Evolutionary conservation across 495 filamentous ascomycete genomes (phyloP), one percentile per base, ranked within the genome.

Genomic region (Aspergillus bertholletiae): DNA sequence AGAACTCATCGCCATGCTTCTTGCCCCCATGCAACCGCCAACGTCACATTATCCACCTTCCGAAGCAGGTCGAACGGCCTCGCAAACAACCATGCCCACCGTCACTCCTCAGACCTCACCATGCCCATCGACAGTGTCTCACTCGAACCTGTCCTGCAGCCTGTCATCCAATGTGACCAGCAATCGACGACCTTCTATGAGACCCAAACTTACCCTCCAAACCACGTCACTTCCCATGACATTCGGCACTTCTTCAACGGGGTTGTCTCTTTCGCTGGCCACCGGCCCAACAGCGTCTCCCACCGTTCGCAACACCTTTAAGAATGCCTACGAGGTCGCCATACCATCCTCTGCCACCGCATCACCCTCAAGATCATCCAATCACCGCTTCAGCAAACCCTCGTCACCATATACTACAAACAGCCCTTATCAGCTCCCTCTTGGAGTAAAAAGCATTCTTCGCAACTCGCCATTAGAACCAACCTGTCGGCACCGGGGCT

Each of bases 141-240:
- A 60, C 57, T 48, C 61, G 55, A 59, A 62, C 52, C 61, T 63
- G 58, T 24, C 60, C 58, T 64, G 60, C 57, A 58, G 55, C 50
- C 59, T 62, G 23, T 50, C 65, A 47, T 59, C 61, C 13, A 49
- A 51, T 45, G 48, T 63, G 53, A 47, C 76, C 68, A 68, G 71
- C 71, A 56, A 53, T 28, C 60, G 35, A 74, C 65, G 45, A 49
- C 57, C 64, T 69, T 64, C 68, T 54, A 55, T 77, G 74, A 55
- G 86, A 68, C 91, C 91, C 2, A 88, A 88, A 72, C 78, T 96
- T 59, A 88, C 87, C 50, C 81, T 96, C 32, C 88, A 95, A 73
- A 96, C 90, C 46, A 55, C 75, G 1, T 70, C 73, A 9, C 66
- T 81, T 1, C 73, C 77, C 22, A 66, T 68, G 13, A 74, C 78